Evolutionary conservation across 805 yeast species (phyloP), one percentile per base, ranked within the genome.

Genomic region (Candida chauliodis): DNA sequence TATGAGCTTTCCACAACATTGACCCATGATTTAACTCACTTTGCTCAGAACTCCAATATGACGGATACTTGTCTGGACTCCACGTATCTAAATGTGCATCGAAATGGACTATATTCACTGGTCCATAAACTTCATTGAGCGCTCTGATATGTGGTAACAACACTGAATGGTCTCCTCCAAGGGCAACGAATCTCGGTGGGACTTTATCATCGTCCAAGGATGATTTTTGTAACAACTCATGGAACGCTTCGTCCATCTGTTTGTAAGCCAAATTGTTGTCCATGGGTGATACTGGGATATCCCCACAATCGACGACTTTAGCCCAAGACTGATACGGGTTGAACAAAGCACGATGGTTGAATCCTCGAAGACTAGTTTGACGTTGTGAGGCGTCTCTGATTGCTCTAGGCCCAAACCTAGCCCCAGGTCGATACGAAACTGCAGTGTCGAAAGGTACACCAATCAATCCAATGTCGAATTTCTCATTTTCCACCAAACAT

Each of bases 401-500:
- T 9, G 84, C 83, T 36, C 79, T 60, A 3, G 91, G 95, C 2
- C 95, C 95, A 59, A 85, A 85, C 38, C 95, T 62, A 2, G 95
- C 90, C 5, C 95, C 95, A 0, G 90, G 75, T 36, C 95, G 69
- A 56, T 79, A 85, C 1, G 89, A 73, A 0, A 80, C 81, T 0
- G 91, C 91, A 5, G 93, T 85, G 52, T 85, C 95, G 49, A 85
- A 86, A 0, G 95, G 95, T 1, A 83, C 81, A 4, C 95, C 95
- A 40, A 85, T 69, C 10, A 86, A 46, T 0, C 81, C 95, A 34
- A 86, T 73, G 49, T 86, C 95, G 48, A 71, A 87, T 6, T 55
- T 44, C 4, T 70, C 66, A 30, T 74, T 57, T 28, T 76, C 58
- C 2, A 73, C 33, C 15, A 85, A 66, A 53, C 95, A 86, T 42